Base-by-base conservation (phyloP, 2,329 filamentous ascomycete species). In the Aspergillus calidoustus region DNA sequence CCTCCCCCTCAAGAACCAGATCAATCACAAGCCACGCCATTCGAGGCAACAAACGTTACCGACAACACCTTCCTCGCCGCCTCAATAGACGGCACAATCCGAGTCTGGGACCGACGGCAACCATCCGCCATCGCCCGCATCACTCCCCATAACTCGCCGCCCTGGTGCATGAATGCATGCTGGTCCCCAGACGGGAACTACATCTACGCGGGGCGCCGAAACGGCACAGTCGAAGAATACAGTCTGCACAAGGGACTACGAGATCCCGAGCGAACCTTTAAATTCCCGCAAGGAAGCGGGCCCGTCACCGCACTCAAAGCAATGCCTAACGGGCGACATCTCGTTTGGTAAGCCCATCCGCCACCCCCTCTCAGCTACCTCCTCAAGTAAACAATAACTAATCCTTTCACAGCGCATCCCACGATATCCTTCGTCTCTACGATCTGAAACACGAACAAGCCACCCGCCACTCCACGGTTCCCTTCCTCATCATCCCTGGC, bases 121-220 rank as follows among this genome's bases (percentile, higher is more conserved):
- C 86, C 86, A 1, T 85, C 89, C 41, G 90, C 94, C 0, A 84
- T 97, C 1, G 93, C 95, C 3, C 87, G 89, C 30, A 94, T 98
- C 60, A 83, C 84, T 1, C 91, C 91, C 19, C 83, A 88, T 11
- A 86, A 87, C 11, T 91, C 92, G 0, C 94, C 95, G 1, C 95
- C 94, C 0, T 99, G 94, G 94, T 98, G 94, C 77, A 97, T 97
- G 88, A 93, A 92, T 67, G 92, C 93, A 0, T 97, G 93, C 80
- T 99, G 95, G 95, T 94, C 91, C 58, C 93, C 93, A 0, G 91
- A 97, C 74, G 95, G 95, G 15, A 98, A 98, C 77, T 92, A 87
- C 77, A 93, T 99, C 70, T 99, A 97, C 77, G 93, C 91, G 0
- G 95, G 95, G 0, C 84, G 95, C 30, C 85, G 95, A 61, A 98